A percentile compares a stretch with the other conserved stretches of the same genome.
Conservation (phyloP, 257 asterid species). For the Solanum medicagineum region DNA sequence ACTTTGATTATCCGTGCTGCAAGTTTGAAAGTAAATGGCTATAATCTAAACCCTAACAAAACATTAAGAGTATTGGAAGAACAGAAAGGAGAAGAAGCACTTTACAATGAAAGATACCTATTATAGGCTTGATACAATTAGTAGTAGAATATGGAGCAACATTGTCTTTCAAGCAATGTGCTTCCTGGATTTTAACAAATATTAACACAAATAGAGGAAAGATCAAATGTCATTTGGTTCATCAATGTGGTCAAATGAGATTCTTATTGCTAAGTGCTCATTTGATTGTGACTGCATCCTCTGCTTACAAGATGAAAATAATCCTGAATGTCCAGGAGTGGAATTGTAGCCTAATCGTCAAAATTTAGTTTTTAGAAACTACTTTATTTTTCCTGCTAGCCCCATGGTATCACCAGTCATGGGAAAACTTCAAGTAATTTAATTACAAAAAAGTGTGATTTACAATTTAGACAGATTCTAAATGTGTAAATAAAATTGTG, state of each 20-base stretch:
- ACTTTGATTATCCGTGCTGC: slow-evolving; percentile 93
- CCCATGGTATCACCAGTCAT: background rate
- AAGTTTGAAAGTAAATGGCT: slow-evolving; percentile 5
- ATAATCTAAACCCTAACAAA: background rate
- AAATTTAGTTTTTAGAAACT: background rate
- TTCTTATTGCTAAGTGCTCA: background rate
- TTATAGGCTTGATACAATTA: background rate
- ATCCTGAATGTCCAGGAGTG: background rate
- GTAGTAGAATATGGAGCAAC: background rate
- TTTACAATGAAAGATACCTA: background rate
- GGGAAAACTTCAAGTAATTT: background rate
- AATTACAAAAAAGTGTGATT: background rate
- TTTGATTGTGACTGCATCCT: background rate
- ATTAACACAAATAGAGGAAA: background rate
- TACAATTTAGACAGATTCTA: background rate
- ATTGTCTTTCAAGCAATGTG: background rate
- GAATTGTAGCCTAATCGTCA: background rate
- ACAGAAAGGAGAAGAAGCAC: background rate
- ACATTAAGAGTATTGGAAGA: background rate
- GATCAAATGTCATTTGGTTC: background rate
- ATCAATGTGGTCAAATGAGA: background rate
- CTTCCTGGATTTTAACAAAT: background rate
- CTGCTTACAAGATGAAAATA: background rate
- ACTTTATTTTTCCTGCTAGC: background rate
- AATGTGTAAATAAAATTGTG: background rate